Base-by-base conservation (phyloP, 2,329 filamentous ascomycete species). In the Botryotinia narcissicola region DNA sequence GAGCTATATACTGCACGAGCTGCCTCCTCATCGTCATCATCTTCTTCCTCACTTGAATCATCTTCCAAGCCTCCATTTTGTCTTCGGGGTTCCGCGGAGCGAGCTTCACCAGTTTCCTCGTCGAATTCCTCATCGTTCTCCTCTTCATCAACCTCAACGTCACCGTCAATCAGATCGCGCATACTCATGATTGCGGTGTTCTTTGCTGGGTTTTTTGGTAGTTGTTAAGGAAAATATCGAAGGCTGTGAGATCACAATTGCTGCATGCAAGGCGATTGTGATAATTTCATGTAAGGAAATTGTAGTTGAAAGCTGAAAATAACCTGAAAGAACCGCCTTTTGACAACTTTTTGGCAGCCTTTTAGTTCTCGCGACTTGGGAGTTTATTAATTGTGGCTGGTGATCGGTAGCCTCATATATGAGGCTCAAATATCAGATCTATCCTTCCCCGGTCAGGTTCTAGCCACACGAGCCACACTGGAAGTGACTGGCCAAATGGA, bases 31-130 rank as follows among this genome's bases (percentile, higher is more conserved):
- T 97, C 94, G 74, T 97, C 94, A 74, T 97, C 93, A 48, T 97
- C 93, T 76, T 97, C 94, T 80, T 97, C 94, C 78, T 97, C 94
- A 79, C 93, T 97, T 0, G 93, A 97, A 83, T 97, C 94, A 79
- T 95, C 91, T 64, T 84, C 83, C 75, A 83, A 81, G 78, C 81
- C 77, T 74, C 81, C 79, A 74, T 78, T 75, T 74, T 78, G 77
- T 74, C 85, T 82, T 80, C 85, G 85, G 70, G 57, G 46, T 25
- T 44, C 29, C 25, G 37, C 71, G 20, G 82, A 77, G 63, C 84
- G 85, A 64, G 84, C 82, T 78, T 92, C 88, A 70, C 90, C 92
- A 40, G 87, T 90, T 75, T 93, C 92, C 77, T 95, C 93, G 78
- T 94, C 92, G 75, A 92, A 92, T 16, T 92, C 93, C 79, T 93